Evolutionary conservation across 2,329 filamentous ascomycete genomes (phyloP), one percentile per base, ranked within the genome.

Genomic region (Dactylellina sp.): DNA sequence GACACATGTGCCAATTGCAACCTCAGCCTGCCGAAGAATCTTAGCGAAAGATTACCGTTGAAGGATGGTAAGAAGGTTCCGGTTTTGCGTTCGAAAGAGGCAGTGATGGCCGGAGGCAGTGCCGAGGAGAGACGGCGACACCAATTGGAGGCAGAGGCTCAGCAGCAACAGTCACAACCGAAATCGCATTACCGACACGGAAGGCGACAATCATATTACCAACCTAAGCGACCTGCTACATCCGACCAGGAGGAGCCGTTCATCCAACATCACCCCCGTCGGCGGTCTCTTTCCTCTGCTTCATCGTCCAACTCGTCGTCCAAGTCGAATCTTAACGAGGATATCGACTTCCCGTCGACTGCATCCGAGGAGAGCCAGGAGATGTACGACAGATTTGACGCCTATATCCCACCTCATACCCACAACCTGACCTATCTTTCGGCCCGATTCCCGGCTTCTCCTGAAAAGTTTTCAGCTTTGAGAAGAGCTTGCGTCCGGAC

Each of bases 351-450:
- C 46, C 66, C 68, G 20, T 68, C 71, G 44, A 70, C 47, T 3
- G 56, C 66, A 44, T 71, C 63, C 14, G 72, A 75, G 52, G 64
- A 71, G 50, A 66, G 57, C 64, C 65, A 70, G 40, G 60, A 71
- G 37, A 28, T 61, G n/a, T 71, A 71, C 35, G 65, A 68, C 52
- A 50, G 57, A 53, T 71, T 61, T 61, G 61, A 70, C 52, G 47
- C 74, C 46, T 60, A 71, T 49, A 64, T 74, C 22, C 81, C 83
- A 32, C 84, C 84, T 44, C 88, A 90, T 77, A 86, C 86, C 3
- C 88, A 90, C 78, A 89, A 86, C 77, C 82, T 90, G 55, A 86
- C 89, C 78, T 90, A 89, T 79, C 89, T 88, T 2, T 90, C 88
- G 0, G 89, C 87, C 2, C 88, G 89, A 79, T 88, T 89, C 75